Evolutionary conservation across 2,329 filamentous ascomycete genomes (phyloP), one percentile per base, ranked within the genome.

Genomic region (Colletotrichum godetiae): DNA sequence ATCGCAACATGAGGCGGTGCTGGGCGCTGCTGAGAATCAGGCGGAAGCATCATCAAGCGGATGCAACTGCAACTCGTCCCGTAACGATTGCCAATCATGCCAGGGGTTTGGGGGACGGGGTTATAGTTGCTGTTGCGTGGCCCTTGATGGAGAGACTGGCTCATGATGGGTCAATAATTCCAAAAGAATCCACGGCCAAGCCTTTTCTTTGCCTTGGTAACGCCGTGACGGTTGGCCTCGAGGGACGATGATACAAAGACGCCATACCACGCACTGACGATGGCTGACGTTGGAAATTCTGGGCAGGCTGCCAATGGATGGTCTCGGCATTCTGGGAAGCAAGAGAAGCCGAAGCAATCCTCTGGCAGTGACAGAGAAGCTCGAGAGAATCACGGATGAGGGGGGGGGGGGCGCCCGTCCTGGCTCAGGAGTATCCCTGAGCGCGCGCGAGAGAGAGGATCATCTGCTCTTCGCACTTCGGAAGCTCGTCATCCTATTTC

Each of bases 271-370:
- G 68, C 68, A 72, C 72, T 64, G 72, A 72, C 64, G 63, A 61
- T 56, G 46, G 35, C 49, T 33, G 27, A 46, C 67, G 29, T 24
- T 42, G 33, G 31, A 66, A 5, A n/a, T 11, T 53, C 61, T 56
- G 22, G 62, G 46, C 33, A 52, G 33, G 11, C 7, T 42, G 37
- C 15, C 37, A 19, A 49, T 29, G 24, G 19, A 11, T 57, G 52
- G 22, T 49, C 64, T 69, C 59, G 65, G 69, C 60, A 46, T 13
- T 62, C 55, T 29, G 24, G 67, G 72, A 60, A 78, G 81, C 80
- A 82, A 80, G 75, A 80, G 75, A 81, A 82, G 79, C 81, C 81
- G 81, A 83, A 79, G 80, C 80, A 82, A 70, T 78, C 79, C 81
- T 82, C 80, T 80, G 74, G 82, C 81, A 81, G 72, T 29, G 35